These are phyloP conservation scores for Silene latifolia DNA, from an alignment of 148 eudicot genomes.

Conservation along the genomic window DNA sequence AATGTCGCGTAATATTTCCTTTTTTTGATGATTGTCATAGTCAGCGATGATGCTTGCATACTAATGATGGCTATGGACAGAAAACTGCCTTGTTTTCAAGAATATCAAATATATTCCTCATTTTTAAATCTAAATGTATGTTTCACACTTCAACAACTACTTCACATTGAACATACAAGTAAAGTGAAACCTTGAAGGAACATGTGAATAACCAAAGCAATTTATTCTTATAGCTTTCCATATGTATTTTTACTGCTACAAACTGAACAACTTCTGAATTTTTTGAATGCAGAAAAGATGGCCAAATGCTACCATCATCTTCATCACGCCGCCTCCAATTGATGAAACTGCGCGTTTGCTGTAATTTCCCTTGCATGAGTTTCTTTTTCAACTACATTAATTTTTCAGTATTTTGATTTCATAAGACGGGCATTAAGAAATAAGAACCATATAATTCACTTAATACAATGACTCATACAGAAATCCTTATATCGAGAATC, in stretches of 20 bases:
- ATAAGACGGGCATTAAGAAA: neutral
- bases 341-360: slow-evolving; percentile 70
- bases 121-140: too few relatives aligned
- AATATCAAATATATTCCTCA: too few relatives aligned
- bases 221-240: neutral
- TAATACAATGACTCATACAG: slow-evolving; percentile 32
- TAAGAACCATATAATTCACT: neutral
- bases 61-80: too few relatives aligned
- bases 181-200: neutral
- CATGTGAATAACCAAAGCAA: neutral
- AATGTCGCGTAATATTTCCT: too few relatives aligned
- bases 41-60: too few relatives aligned
- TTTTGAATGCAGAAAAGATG: slow-evolving; percentile 54
- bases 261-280: neutral
- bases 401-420: neutral
- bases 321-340: slow-evolving; percentile 84
- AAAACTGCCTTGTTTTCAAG: too few relatives aligned
- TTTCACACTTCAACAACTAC: neutral
- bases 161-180: neutral
- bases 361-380: slow-evolving; percentile 34
- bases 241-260: neutral
- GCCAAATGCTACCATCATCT: slow-evolving; percentile 48
- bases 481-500: slow-evolving; percentile 47
- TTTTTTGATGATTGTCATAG: too few relatives aligned
- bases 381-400: neutral